Base-by-base conservation (phyloP, 805 yeast genomes). In the Wickerhamiella hasegawae region DNA sequence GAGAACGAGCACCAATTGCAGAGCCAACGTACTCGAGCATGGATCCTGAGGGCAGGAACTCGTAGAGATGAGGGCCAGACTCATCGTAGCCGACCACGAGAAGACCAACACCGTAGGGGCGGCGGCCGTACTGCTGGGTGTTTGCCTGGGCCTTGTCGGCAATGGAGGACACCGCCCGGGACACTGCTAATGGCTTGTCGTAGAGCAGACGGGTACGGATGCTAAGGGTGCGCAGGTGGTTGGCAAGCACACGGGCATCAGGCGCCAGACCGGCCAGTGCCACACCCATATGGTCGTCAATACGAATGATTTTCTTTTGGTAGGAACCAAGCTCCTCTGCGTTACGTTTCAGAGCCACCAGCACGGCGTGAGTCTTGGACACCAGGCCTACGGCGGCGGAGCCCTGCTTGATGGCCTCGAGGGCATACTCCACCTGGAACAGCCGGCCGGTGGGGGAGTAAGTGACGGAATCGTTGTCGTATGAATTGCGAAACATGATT, bases 251-350 rank as follows among this genome's bases (percentile, higher is more conserved):
- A 46, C 99, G 69, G 18, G 97, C 98, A 55, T 90, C 99, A 14
- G 99, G 97, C 1, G 97, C 96, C 50, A 90, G 71, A 8, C 99
- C 99, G 1, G 99, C 95, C 38, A 90, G 67, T 1, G 95, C 95
- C 44, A 90, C 68, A 23, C 97, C 99, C 68, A 90, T 60, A 55
- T 90, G 97, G 42, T 76, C 78, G 55, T 90, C 99, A 38, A 92
- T 76, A 54, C 80, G 76, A 55, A 87, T 77, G 49, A 90, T 68
- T 56, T 90, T 90, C 67, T 81, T 82, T 55, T 90, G 99, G 58
- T 85, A 90, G 28, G 96, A 83, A 18, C 98, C 96, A 44, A 90
- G 66, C 55, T 90, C 97, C 58, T 90, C 99, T 4, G 96, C 94
- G 55, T 84, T 87, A 57, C 99, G 72, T 63, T 90, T 90, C 48